A percentile compares a stretch with the other conserved stretches of the same genome.
These are phyloP conservation scores for Boeremia lycopersici DNA, from an alignment of 2,329 filamentous ascomycete genomes.

Conservation along the genomic window DNA sequence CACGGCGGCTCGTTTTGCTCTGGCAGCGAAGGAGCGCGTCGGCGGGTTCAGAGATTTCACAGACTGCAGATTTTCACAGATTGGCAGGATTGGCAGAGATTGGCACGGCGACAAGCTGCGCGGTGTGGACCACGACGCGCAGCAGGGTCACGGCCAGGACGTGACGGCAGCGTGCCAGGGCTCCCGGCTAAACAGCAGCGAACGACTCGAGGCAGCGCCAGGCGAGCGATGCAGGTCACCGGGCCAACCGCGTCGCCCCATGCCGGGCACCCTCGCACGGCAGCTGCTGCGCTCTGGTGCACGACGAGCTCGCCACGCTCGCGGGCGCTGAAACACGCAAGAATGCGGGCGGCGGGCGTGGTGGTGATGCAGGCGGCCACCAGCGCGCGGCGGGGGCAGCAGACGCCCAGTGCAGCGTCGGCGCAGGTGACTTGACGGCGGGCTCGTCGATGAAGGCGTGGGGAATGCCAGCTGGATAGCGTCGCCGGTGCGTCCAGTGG, in stretches of 20 bases:
- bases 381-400: neutral
- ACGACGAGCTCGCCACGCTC: constrained; percentile 12
- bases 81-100: too few relatives aligned
- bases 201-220: neutral
- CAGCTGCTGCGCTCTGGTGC: too few relatives aligned
- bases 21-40: constrained; percentile 4
- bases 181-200: constrained; percentile 8
- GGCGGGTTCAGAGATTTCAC: constrained; percentile 10
- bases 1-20: constrained; percentile 1
- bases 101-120: constrained; percentile 5
- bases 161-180: constrained; percentile 4
- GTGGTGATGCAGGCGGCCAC: constrained; percentile 10
- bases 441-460: constrained; percentile 8
- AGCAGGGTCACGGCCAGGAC: constrained; percentile 13
- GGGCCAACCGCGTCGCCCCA: neutral
- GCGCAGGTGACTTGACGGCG: constrained; percentile 6
- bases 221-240: constrained; percentile 1
- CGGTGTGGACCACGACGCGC: neutral
- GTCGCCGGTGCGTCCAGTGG: neutral
- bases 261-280: neutral
- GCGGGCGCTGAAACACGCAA: constrained; percentile 18
- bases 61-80: too few relatives aligned
- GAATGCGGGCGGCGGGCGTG: constrained; percentile 17
- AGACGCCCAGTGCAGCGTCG: neutral
- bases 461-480: constrained; percentile 18